A percentile compares a stretch with the other conserved stretches of the same genome.
Evolutionary conservation across 305 asterid genomes (phyloP).

Genomic region (Petunia hybrid): DNA sequence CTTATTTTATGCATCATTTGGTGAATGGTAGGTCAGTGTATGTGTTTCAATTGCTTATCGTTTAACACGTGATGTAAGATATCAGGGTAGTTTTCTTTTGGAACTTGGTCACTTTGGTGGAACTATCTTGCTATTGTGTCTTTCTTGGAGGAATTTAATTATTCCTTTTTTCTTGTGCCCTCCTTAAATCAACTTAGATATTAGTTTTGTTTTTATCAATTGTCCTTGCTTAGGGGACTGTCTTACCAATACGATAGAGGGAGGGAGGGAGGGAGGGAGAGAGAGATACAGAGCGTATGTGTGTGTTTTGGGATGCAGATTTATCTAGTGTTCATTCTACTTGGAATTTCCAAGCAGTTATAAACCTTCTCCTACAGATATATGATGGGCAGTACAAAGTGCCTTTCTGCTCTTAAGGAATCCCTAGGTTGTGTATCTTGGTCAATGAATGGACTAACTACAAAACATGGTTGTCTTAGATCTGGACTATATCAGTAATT

Average conservation of each 20-base stretch:
- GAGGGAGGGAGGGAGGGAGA: too few species aligned
- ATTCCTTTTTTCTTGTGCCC: background rate
- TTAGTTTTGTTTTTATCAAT: background rate
- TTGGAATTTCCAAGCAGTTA: background rate
- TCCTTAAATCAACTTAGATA: background rate
- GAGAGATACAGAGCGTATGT: background rate
- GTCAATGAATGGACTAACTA: background rate
- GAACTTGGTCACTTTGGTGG: background rate
- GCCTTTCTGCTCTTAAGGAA: slow-evolving; percentile 11
- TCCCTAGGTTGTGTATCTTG: background rate
- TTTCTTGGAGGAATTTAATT: background rate
- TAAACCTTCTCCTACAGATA: background rate
- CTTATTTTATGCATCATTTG: background rate
- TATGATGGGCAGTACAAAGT: background rate
- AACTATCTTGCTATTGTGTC: background rate
- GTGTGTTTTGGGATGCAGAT: background rate
- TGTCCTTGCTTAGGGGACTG: background rate
- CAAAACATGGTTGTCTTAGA: background rate
- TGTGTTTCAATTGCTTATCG: background rate
- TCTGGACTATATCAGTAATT: background rate
- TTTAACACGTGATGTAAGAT: background rate
- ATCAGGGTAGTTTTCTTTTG: slow-evolving; percentile 9
- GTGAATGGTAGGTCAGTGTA: slow-evolving; percentile 10
- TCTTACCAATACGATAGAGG: background rate
- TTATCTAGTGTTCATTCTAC: background rate